Conservation (phyloP, 2,329 filamentous ascomycete species). For the Fusarium pseudograminearum region DNA sequence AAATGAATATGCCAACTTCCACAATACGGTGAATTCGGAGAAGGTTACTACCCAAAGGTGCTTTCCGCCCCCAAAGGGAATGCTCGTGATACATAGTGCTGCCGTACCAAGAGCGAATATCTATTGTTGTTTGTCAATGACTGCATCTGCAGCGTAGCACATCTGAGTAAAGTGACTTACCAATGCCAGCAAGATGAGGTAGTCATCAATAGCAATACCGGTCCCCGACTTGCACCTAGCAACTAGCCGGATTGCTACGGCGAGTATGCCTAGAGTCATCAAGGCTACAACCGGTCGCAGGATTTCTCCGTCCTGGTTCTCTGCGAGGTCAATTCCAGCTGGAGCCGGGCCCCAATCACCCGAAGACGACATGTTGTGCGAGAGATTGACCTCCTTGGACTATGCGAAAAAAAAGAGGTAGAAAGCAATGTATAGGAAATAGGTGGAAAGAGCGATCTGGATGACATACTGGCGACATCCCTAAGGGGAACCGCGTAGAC, state of each 20-base stretch:
- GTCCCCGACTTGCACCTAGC: neutral
- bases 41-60: slow-evolving; percentile 7
- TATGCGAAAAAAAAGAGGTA: neutral
- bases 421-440: neutral
- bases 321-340: neutral
- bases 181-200: neutral
- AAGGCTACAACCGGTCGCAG: slow-evolving; percentile 5
- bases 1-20: slow-evolving; percentile 7
- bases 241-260: neutral
- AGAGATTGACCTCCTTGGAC: neutral
- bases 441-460: neutral
- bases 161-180: neutral
- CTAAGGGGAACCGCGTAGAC: neutral
- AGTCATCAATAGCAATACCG: neutral
- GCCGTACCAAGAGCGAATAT: neutral
- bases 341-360: slow-evolving; percentile 9
- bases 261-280: neutral
- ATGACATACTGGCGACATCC: neutral
- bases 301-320: neutral
- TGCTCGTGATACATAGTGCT: neutral
- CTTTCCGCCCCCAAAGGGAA: neutral
- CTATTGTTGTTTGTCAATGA: neutral
- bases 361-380: neutral
- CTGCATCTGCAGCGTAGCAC: neutral
- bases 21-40: neutral